Base-by-base conservation (phyloP, 1,139 yeast species). In the Williopsis jadinii region DNA sequence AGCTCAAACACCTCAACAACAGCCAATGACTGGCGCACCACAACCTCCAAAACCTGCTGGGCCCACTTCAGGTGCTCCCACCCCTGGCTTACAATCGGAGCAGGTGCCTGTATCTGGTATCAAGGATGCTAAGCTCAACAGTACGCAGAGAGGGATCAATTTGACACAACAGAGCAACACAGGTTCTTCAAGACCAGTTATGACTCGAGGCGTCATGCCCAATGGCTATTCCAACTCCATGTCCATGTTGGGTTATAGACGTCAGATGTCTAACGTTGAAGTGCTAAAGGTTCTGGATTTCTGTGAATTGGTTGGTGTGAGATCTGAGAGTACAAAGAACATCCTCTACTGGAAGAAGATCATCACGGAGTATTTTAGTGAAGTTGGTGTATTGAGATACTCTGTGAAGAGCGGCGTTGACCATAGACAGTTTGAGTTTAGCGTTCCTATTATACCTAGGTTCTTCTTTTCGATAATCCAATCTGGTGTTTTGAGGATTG, bases 371-470 rank as follows among this genome's bases (percentile, higher is more conserved):
- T 70, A 67, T 47, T 78, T 77, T 52, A 61, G 73, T 29, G 77
- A 74, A 8, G 57, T 60, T 37, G 78, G 77, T 1, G 58, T 66
- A 5, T 50, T 76, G 26, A 62, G 74, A 19, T 64, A 75, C 42
- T 59, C 70, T 0, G 66, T 75, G 14, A 68, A 68, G 43, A 62
- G 66, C 36, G 69, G 69, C 9, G 62, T 60, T 27, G 77, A 71
- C 34, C 62, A 71, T 11, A 67, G 79, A 44, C 80, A 73, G 48
- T 84, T 77, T 58, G 90, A 80, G 45, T 70, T 87, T 28, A 75
- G 79, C 10, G 70, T 75, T 8, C 70, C 78, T 3, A 71, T 86
- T 3, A 73, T 86, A n/a, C 86, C 95, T 1, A 63, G 83, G 41
- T 75, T 83, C 46, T 72, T 80, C 49, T 70, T 71, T 37, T 67